Evolutionary conservation across 306 rosid genomes (phyloP).

Genomic region (Lithocarpus polystachyus): DNA sequence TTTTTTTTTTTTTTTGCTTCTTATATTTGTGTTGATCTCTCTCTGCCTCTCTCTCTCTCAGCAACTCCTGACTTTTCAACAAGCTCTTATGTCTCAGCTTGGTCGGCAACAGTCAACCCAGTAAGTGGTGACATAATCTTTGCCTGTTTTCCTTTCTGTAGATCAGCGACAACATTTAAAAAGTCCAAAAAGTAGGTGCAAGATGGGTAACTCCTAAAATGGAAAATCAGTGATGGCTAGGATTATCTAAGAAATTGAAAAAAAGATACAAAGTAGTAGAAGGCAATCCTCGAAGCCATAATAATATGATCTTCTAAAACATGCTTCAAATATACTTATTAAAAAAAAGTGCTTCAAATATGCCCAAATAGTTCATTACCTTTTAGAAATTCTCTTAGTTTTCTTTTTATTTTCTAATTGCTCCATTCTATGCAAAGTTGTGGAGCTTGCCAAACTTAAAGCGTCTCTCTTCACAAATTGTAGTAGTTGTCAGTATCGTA

Average conservation of each 20-base stretch:
- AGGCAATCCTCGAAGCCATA: neutral
- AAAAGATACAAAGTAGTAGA: neutral
- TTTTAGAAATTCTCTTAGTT: neutral
- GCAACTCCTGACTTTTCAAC: constrained; percentile 65
- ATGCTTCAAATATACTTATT: neutral
- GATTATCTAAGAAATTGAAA: neutral
- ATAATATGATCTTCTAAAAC: neutral
- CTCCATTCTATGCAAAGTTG: neutral
- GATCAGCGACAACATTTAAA: neutral
- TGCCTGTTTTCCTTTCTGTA: constrained; percentile 7
- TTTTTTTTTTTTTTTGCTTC: neutral
- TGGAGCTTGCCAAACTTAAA: neutral
- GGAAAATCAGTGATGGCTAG: neutral
- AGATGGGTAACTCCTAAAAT: neutral
- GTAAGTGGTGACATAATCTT: constrained; percentile 47
- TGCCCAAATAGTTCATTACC: neutral
- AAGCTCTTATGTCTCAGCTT: constrained; percentile 58
- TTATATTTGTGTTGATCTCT: neutral
- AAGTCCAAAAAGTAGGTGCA: neutral
- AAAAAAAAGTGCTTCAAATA: neutral
- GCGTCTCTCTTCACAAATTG: neutral
- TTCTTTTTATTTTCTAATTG: neutral
- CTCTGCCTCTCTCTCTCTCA: constrained; percentile 28
- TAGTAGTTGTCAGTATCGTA: too few species aligned
- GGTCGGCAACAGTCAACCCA: constrained; percentile 62